Evolutionary conservation across 352 stramenopile species (phyloP).

Genomic region (Globisporangium splendens): DNA sequence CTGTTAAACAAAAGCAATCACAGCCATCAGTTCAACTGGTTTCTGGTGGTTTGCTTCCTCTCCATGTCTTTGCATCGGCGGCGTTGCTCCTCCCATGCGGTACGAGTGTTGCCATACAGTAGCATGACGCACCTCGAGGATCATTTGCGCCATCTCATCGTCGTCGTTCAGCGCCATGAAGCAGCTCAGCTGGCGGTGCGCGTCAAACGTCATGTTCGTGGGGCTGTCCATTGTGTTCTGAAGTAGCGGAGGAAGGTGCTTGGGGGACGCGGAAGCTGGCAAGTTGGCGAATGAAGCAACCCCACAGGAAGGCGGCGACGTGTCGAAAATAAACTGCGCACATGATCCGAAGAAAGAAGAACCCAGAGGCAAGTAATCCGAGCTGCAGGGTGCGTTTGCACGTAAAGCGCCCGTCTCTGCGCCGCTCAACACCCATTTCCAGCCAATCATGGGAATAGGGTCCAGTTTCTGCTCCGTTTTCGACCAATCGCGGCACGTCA

Average conservation of each 20-base stretch:
- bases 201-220: constrained; percentile 25
- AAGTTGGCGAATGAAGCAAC: constrained; percentile 12
- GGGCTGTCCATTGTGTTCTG: constrained; percentile 32
- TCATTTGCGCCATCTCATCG: constrained; percentile 73
- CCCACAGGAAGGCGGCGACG: background rate
- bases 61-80: background rate
- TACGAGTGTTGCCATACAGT: too few species aligned
- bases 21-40: background rate
- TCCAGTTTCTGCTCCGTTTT: constrained; percentile 2
- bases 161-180: constrained; percentile 66
- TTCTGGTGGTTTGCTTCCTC: background rate
- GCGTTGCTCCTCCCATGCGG: background rate
- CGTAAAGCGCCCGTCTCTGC: background rate
- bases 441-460: constrained; percentile 5
- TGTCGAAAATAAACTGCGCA: too few species aligned
- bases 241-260: constrained; percentile 2
- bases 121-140: constrained; percentile 73
- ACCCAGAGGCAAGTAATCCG: background rate
- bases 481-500: constrained; percentile 11
- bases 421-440: background rate
- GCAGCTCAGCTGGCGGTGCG: constrained; percentile 67
- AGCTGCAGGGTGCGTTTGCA: background rate
- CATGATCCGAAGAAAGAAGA: background rate
- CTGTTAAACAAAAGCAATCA: constrained; percentile 16
- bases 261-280: background rate